These are phyloP conservation scores for Yarrowia yakushimensis DNA, from an alignment of 805 yeast genomes.

Conservation along the genomic window DNA sequence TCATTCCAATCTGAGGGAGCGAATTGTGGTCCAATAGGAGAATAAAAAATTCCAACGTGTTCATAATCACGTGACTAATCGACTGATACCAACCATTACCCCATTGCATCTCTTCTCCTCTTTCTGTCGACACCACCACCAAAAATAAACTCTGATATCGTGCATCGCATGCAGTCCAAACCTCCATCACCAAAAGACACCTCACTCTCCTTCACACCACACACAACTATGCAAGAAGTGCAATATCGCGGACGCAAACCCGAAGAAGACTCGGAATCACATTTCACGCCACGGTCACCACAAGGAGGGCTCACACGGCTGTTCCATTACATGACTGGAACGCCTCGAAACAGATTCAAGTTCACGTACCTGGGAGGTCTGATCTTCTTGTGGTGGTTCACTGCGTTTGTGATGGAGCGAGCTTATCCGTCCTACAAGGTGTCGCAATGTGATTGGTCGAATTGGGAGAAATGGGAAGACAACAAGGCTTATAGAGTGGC, in stretches of 20 bases:
- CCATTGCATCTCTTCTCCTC: not conserved
- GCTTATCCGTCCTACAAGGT: not conserved
- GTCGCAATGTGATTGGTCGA: constrained; percentile 20
- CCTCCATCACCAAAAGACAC: constrained; percentile 7
- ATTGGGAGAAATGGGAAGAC: constrained; percentile 48
- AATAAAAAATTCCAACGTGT: not conserved
- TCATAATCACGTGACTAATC: not conserved
- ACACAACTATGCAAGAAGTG: not conserved
- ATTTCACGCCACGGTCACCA: constrained; percentile 2
- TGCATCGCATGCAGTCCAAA: not conserved
- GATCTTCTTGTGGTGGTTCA: constrained; percentile 10
- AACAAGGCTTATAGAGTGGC: constrained; percentile 40
- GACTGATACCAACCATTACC: not conserved
- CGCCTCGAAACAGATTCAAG: constrained; percentile 14
- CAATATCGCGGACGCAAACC: constrained; percentile 4
- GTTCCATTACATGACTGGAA: constrained; percentile 11
- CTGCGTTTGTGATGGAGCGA: constrained; percentile 10
- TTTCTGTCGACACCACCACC: not conserved
- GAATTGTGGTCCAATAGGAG: not conserved
- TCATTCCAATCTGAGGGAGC: not conserved
- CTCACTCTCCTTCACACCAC: not conserved
- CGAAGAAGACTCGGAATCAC: not conserved
- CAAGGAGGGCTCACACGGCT: constrained; percentile 20
- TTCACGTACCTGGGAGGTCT: constrained; percentile 3
- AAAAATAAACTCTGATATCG: not conserved